Conservation (phyloP, 2,329 filamentous ascomycete species). For the Emergomyces pasteurianus region DNA sequence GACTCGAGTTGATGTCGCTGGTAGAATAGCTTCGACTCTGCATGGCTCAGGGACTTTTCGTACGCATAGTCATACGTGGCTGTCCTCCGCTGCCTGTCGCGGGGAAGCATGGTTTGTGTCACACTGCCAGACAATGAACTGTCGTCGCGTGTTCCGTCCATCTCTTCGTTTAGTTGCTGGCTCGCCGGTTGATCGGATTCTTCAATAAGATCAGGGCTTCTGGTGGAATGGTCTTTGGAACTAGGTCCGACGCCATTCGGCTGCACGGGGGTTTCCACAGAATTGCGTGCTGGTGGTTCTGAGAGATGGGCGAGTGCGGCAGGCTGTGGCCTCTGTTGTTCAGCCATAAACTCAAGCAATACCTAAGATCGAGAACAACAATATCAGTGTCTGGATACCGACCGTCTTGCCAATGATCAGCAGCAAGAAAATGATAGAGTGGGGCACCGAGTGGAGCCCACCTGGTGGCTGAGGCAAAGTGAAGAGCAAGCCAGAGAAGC, state of each 20-base stretch:
- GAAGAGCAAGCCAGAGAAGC: background rate
- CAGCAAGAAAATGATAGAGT: background rate
- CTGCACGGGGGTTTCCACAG: background rate
- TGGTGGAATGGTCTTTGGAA: background rate
- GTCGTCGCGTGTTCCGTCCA: conserved; percentile 2
- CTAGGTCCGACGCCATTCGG: background rate
- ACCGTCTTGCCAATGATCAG: background rate
- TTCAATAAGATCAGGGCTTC: background rate
- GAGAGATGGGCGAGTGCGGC: background rate
- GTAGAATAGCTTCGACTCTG: conserved; percentile 92
- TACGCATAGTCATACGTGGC: conserved; percentile 88
- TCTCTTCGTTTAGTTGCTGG: background rate
- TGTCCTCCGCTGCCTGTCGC: conserved; percentile 50
- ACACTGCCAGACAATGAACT: conserved; percentile 2
- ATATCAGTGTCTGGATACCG: background rate
- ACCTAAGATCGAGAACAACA: background rate
- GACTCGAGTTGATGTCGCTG: conserved; percentile 68
- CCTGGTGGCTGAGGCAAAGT: background rate
- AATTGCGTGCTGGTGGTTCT: background rate
- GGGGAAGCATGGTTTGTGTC: conserved; percentile 20
- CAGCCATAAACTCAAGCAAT: background rate
- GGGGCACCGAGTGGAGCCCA: background rate
- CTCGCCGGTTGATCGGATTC: background rate
- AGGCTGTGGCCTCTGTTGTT: background rate
- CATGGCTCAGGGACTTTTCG: conserved; percentile 88